Percentiles rank a stretch among this genome's conserved stretches.
Conservation (phyloP, 2,329 filamentous ascomycete genomes). For the Diaporthe sp. region DNA sequence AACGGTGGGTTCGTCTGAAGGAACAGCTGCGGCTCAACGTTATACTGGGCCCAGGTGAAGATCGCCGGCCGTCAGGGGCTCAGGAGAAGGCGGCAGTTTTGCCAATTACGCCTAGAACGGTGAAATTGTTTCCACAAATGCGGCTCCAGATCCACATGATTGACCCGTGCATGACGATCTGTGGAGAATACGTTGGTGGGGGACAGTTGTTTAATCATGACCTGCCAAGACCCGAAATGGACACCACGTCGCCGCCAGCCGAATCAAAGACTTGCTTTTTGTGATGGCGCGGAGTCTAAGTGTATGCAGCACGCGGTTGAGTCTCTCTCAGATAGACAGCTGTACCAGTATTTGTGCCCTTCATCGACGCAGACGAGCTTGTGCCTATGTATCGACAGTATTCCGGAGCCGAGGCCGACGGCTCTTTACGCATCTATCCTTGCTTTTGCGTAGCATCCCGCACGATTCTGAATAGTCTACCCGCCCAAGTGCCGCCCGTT, state of each 20-base stretch:
- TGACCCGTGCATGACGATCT: constrained; percentile 16
- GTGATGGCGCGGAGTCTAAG: not conserved
- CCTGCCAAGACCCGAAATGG: constrained; percentile 29
- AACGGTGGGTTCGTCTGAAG: constrained; percentile 29
- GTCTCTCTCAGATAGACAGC: not conserved
- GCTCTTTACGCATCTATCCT: not conserved
- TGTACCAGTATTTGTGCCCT: not conserved
- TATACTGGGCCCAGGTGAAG: constrained; percentile 25
- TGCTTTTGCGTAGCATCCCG: constrained; percentile 4
- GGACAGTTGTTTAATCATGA: constrained; percentile 31
- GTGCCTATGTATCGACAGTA: not conserved
- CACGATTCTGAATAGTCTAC: constrained; percentile 2
- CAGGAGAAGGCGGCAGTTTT: constrained; percentile 21
- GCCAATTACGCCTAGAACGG: constrained; percentile 19
- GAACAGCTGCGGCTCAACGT: constrained; percentile 17
- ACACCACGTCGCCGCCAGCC: constrained; percentile 10
- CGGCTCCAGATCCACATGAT: constrained; percentile 26
- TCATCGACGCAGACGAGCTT: not conserved
- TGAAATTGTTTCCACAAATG: constrained; percentile 31
- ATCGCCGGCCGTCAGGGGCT: constrained; percentile 25
- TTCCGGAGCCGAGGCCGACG: not conserved
- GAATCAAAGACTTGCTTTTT: constrained; percentile 18
- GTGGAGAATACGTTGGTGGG: constrained; percentile 20
- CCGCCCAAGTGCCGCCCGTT: not conserved
- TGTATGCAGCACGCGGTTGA: not conserved